Conservation (phyloP, 257 asterid genomes). For the Eustoma russellianum region DNA sequence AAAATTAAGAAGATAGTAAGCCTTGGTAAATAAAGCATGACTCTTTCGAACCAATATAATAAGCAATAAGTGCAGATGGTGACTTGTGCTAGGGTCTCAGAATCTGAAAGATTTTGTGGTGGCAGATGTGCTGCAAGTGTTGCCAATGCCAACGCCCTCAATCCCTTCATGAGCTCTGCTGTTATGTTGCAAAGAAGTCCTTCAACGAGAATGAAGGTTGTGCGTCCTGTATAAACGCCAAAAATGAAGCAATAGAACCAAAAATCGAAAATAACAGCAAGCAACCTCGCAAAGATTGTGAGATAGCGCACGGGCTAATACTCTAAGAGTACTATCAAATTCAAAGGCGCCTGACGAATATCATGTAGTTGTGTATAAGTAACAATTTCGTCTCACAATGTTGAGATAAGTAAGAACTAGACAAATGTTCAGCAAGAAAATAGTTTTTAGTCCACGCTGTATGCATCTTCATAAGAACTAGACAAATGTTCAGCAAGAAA, state of each 20-base stretch:
- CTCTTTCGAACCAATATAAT: not conserved
- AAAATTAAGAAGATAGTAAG: constrained; percentile 2
- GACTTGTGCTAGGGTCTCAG: not conserved
- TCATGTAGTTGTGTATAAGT: too few relatives aligned
- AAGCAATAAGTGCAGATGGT: constrained; percentile 5
- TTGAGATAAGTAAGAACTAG: too few relatives aligned
- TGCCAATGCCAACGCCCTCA: not conserved
- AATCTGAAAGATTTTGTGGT: not conserved
- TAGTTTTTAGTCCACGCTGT: too few relatives aligned
- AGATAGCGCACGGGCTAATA: too few relatives aligned
- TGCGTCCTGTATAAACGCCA: constrained; percentile 38
- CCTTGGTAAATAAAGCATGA: not conserved
- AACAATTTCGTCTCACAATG: too few relatives aligned
- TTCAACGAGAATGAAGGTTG: constrained; percentile 49
- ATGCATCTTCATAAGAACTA: too few relatives aligned
- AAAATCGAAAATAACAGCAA: constrained; percentile 3
- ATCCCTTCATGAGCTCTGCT: not conserved
- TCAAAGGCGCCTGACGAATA: too few relatives aligned
- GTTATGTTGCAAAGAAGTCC: constrained; percentile 65
- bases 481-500: too few relatives aligned
- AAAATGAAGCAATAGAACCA: not conserved
- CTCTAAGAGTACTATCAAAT: too few relatives aligned
- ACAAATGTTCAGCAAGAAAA: too few relatives aligned
- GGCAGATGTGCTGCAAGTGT: not conserved
- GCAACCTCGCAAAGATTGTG: too few relatives aligned